phyloP scores from a whole-genome alignment of 306 rosid species.

The Cucumis hystrix region DNA sequence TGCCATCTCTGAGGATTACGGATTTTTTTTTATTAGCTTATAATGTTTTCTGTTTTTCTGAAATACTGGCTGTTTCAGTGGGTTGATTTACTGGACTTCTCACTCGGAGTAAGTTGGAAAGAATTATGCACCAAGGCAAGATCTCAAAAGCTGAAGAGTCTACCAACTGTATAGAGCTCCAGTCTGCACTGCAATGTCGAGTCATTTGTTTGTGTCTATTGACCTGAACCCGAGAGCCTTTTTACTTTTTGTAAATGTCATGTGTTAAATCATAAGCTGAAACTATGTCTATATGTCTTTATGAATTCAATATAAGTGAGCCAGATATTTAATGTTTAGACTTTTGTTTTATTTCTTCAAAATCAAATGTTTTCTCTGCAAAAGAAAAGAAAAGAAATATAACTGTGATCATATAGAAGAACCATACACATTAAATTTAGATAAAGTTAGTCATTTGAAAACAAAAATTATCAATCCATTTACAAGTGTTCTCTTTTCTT shows the following conservation, averaged over 20 bases:
- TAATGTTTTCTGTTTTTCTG: constrained; percentile 4
- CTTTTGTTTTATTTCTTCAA: background rate
- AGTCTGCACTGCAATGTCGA: constrained; percentile 6
- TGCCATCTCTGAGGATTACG: background rate
- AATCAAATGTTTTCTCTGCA: background rate
- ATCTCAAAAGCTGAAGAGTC: constrained; percentile 15
- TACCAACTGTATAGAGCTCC: background rate
- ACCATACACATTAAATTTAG: background rate
- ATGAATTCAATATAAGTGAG: background rate
- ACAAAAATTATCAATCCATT: background rate
- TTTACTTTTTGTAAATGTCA: constrained; percentile 1
- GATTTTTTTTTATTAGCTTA: background rate
- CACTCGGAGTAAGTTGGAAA: constrained; percentile 60
- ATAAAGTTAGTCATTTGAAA: background rate
- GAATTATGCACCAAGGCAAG: constrained; percentile 1
- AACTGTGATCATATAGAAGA: no score
- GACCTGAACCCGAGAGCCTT: constrained; percentile 6
- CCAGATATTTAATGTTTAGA: background rate
- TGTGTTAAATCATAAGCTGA: background rate
- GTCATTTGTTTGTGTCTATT: constrained; percentile 14
- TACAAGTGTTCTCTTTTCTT: background rate
- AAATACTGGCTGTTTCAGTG: constrained; percentile 35
- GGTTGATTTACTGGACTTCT: constrained; percentile 87
- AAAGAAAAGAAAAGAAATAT: background rate
- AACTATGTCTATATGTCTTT: background rate